Percentiles rank a stretch among this genome's conserved stretches.
Evolutionary conservation across 331 rosid species (phyloP).

Genomic region (Quercus lobata): DNA sequence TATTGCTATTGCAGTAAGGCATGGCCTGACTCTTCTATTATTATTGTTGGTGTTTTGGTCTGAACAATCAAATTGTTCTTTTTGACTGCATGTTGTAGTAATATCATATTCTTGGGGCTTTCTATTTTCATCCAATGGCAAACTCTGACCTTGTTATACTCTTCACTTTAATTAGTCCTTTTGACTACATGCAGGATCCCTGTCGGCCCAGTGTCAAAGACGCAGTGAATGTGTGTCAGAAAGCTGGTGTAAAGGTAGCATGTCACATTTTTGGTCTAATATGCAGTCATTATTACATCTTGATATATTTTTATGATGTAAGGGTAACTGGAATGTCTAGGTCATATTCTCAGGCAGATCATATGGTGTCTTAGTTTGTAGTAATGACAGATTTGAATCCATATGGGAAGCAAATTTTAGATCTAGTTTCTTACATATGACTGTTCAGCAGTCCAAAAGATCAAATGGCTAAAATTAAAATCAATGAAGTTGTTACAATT

Average conservation of each 20-base stretch:
- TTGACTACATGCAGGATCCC: conserved; percentile 65
- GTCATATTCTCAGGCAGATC: neutral
- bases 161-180: neutral
- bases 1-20: no score
- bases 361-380: neutral
- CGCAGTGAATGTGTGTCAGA: conserved; percentile 69
- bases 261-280: neutral
- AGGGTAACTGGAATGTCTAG: neutral
- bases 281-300: neutral
- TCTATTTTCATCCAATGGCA: neutral
- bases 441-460: neutral
- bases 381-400: neutral
- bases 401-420: neutral
- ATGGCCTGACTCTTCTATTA: neutral
- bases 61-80: neutral
- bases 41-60: neutral
- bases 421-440: neutral
- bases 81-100: neutral
- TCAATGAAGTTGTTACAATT: no score
- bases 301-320: neutral
- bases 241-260: conserved; percentile 92
- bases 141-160: neutral
- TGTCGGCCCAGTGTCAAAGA: conserved; percentile 84
- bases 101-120: neutral
- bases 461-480: no score